A percentile compares a stretch with the other conserved stretches of the same genome.
Evolutionary conservation across 2,329 filamentous ascomycete genomes (phyloP).

Genomic region (Fusarium chlamydosporum): DNA sequence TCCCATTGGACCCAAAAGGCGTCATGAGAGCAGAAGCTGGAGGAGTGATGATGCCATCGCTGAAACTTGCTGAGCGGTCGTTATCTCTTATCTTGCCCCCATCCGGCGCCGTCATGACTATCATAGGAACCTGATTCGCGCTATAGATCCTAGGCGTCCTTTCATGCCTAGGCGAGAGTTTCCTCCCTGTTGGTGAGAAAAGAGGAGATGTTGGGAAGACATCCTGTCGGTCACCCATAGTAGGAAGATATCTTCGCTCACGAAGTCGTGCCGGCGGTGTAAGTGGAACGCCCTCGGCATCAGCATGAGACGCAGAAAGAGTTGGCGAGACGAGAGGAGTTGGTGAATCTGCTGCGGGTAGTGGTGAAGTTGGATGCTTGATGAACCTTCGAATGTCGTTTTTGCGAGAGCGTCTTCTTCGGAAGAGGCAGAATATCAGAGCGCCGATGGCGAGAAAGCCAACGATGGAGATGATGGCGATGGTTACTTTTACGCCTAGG

Average conservation of each 20-base stretch:
- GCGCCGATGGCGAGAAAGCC: slow-evolving; percentile 56
- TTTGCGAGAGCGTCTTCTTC: slow-evolving; percentile 45
- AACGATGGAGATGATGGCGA: slow-evolving; percentile 61
- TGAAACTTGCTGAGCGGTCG: slow-evolving; percentile 10
- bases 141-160: slow-evolving; percentile 32
- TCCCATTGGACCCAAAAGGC: slow-evolving; percentile 7
- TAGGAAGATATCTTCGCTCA: slow-evolving; percentile 61
- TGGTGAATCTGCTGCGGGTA: slow-evolving; percentile 54
- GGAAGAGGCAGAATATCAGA: slow-evolving; percentile 57
- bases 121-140: slow-evolving; percentile 35
- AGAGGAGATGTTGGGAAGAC: slow-evolving; percentile 58
- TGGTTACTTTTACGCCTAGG: slow-evolving; percentile 60
- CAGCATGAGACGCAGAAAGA: slow-evolving; percentile 43
- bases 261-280: slow-evolving; percentile 65
- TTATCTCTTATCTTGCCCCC: slow-evolving; percentile 20
- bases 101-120: slow-evolving; percentile 36
- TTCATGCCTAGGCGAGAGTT: slow-evolving; percentile 55
- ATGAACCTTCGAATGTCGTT: slow-evolving; percentile 29
- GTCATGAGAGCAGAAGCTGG: slow-evolving; percentile 17
- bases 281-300: slow-evolving; percentile 49
- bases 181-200: slow-evolving; percentile 56
- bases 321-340: slow-evolving; percentile 61
- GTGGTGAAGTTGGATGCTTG: slow-evolving; percentile 46
- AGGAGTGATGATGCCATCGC: slow-evolving; percentile 22
- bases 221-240: slow-evolving; percentile 29